Base-by-base conservation (phyloP, 1,139 yeast genomes). In the Magnusiomyces tetraspermus region DNA sequence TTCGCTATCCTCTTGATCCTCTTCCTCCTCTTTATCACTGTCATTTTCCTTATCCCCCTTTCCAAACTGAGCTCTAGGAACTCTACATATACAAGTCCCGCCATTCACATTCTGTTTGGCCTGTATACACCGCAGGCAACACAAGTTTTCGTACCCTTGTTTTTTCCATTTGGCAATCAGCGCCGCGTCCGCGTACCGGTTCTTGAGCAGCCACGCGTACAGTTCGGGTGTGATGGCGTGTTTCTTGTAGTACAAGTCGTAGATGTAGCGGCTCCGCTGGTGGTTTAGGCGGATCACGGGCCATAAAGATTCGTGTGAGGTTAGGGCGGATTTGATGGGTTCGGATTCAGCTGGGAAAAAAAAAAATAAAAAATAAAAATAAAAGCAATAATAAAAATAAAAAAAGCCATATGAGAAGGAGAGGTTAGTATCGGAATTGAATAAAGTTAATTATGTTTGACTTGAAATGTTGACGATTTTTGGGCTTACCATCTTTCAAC, bases 161-260 rank as follows among this genome's bases (percentile, higher is more conserved):
- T 86, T 88, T 67, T 82, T 82, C 97, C 97, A 89, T 66, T 89
- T 89, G 37, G 96, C 94, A 41, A 89, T 86, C 55, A 89, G 71
- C 46, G 79, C 76, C 5, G 74, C 79, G 64, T 89, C 92, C 1
- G 79, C 85, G 60, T 80, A 79, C 53, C 80, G 77, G 61, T 85
- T 82, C 58, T 78, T 76, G 52, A 87, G 62, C 26, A 89, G 71
- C 87, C 92, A 89, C 47, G 82, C 81, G 65, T 87, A 89, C n/a
- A 89, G 71, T 44, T 82, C 83, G 48, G 73, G 69, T 2, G 83
- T 76, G 38, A 89, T 85, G 31, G 82, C 76, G 11, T 36, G 22
- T 55, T 85, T 75, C 57, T 80, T 82, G 69, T 85, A 85, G 63
- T 80, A 81, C 64, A 88, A 67, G 37, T 83, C 85, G 65, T 83